A percentile compares a stretch with the other conserved stretches of the same genome.
Conservation (phyloP, 768 basidiomycete genomes). For the Hortiboletus campestris region DNA sequence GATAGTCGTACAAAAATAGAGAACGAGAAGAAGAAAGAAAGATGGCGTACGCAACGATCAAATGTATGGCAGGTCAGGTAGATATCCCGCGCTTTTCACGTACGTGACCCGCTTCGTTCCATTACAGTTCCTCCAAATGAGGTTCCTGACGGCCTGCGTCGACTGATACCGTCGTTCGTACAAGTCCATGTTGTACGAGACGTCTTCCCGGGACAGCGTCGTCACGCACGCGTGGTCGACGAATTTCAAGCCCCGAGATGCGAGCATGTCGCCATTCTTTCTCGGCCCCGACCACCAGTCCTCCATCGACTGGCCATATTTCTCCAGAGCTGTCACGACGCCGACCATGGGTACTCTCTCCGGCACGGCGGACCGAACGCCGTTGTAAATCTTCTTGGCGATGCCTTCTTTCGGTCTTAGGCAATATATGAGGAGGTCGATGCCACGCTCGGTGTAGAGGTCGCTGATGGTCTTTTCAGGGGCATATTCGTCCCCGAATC, state of each 20-base stretch:
- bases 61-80: constrained; percentile 25
- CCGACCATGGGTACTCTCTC: constrained; percentile 38
- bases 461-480: constrained; percentile 26
- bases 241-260: constrained; percentile 34
- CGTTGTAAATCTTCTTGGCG: constrained; percentile 24
- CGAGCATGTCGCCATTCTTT: constrained; percentile 36
- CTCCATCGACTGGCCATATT: constrained; percentile 31
- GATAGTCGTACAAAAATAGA: constrained; percentile 16
- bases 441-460: constrained; percentile 31
- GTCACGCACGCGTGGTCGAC: constrained; percentile 44
- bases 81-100: constrained; percentile 30
- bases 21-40: not conserved
- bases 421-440: constrained; percentile 33
- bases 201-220: constrained; percentile 32
- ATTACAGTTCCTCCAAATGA: constrained; percentile 31
- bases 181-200: constrained; percentile 33
- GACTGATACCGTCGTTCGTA: constrained; percentile 31
- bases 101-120: constrained; percentile 31
- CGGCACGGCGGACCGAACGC: constrained; percentile 27
- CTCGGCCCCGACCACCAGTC: constrained; percentile 32
- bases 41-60: not conserved
- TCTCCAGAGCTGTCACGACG: constrained; percentile 38
- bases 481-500: constrained; percentile 21
- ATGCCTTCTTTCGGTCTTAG: constrained; percentile 30
- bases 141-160: constrained; percentile 23